phyloP scores from a whole-genome alignment of 768 basidiomycete genomes.

The Galerina marginata region DNA sequence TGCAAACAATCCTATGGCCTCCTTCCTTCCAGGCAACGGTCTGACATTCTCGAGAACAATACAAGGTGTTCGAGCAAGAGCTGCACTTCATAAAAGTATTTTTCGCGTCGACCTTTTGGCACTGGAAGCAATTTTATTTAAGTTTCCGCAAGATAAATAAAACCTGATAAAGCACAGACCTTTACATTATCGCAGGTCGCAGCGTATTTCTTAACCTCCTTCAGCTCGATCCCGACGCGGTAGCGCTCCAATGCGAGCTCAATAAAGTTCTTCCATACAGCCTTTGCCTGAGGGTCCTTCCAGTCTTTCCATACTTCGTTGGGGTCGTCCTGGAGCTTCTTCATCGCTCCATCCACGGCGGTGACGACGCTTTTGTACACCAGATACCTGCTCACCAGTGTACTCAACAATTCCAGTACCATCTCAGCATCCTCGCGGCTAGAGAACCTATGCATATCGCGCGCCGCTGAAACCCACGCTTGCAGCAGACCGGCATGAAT shows the following conservation, averaged over 20 bases:
- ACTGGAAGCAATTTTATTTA: constrained; percentile 23
- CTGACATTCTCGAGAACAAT: constrained; percentile 47
- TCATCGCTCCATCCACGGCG: constrained; percentile 34
- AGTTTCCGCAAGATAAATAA: background rate
- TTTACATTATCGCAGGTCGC: constrained; percentile 44
- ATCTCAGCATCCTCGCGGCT: constrained; percentile 36
- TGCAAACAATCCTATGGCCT: constrained; percentile 42
- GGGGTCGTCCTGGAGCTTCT: constrained; percentile 21
- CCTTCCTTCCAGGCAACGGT: constrained; percentile 39
- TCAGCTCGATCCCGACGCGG: constrained; percentile 27
- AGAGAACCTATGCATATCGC: constrained; percentile 27
- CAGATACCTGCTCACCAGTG: constrained; percentile 39
- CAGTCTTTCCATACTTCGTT: constrained; percentile 20
- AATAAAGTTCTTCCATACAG: constrained; percentile 32
- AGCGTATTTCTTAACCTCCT: constrained; percentile 32
- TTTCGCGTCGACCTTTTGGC: constrained; percentile 39
- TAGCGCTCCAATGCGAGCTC: constrained; percentile 32
- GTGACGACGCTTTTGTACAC: constrained; percentile 43
- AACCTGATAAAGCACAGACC: constrained; percentile 15
- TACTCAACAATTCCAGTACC: constrained; percentile 30
- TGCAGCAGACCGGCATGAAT: constrained; percentile 36
- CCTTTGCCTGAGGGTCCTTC: constrained; percentile 23
- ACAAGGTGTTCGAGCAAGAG: constrained; percentile 39
- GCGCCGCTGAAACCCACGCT: constrained; percentile 35
- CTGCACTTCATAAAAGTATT: constrained; percentile 40